These are phyloP conservation scores for Blastobotrys arbuscula DNA, from an alignment of 1,139 yeast genomes.

Conservation along the genomic window DNA sequence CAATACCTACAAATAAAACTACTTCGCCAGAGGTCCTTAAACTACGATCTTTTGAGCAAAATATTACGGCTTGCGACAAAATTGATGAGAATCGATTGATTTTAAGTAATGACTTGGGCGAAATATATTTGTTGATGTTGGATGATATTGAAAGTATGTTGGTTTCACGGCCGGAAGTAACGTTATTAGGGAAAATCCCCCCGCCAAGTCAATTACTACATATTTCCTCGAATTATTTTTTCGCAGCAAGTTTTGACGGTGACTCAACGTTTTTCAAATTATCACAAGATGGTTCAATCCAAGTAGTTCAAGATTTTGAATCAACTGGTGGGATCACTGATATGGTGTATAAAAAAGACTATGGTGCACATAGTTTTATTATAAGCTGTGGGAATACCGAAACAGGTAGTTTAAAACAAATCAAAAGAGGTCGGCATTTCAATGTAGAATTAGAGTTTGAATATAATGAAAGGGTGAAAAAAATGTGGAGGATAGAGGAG, in stretches of 20 bases:
- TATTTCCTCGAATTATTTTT: constrained; percentile 18
- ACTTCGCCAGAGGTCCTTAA: neutral
- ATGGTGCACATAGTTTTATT: constrained; percentile 5
- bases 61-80: neutral
- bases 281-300: neutral
- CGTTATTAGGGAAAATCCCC: constrained; percentile 14
- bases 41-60: neutral
- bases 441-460: constrained; percentile 9
- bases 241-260: constrained; percentile 18
- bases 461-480: constrained; percentile 3
- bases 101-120: neutral
- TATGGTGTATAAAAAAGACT: constrained; percentile 6
- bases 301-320: constrained; percentile 12
- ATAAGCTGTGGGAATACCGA: constrained; percentile 14
- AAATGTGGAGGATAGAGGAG: constrained; percentile 8
- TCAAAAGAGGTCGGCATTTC: constrained; percentile 9
- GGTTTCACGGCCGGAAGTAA: constrained; percentile 7
- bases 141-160: neutral
- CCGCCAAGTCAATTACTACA: constrained; percentile 18
- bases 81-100: constrained; percentile 3
- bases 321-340: constrained; percentile 15
- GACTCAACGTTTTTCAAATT: constrained; percentile 17
- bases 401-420: constrained; percentile 11
- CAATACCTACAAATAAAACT: neutral
- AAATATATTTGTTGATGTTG: constrained; percentile 11